Conservation (phyloP, 2,329 filamentous ascomycete species). For the Cladosporium sp. region DNA sequence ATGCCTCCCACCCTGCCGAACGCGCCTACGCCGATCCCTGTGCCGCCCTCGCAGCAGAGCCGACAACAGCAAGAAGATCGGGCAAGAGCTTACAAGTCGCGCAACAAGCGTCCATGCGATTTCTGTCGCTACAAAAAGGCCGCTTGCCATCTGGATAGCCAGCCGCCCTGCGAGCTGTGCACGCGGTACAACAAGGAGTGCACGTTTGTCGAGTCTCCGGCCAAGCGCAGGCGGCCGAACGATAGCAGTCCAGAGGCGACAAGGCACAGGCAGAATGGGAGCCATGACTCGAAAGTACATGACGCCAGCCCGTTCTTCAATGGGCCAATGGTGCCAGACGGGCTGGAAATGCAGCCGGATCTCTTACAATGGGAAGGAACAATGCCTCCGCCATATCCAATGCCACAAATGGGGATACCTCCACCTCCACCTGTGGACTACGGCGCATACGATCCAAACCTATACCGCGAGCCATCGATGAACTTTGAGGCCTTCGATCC, state of each 20-base stretch:
- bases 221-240: slow-evolving; percentile 36
- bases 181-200: slow-evolving; percentile 45
- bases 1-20: slow-evolving; percentile 25
- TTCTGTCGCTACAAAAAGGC: slow-evolving; percentile 49
- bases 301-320: slow-evolving; percentile 9
- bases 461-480: slow-evolving; percentile 31
- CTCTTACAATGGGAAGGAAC: slow-evolving; percentile 32
- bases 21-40: slow-evolving; percentile 17
- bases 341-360: slow-evolving; percentile 31
- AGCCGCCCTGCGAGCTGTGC: slow-evolving; percentile 47
- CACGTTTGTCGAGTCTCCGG: slow-evolving; percentile 46
- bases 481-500: slow-evolving; percentile 32
- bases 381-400: slow-evolving; percentile 30
- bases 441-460: slow-evolving; percentile 30
- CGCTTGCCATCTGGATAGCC: slow-evolving; percentile 45
- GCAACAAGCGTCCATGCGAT: slow-evolving; percentile 47
- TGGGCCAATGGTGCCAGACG: slow-evolving; percentile 14
- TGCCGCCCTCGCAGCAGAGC: slow-evolving; percentile 4
- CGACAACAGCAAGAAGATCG: slow-evolving; percentile 28
- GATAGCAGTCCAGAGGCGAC: slow-evolving; percentile 22
- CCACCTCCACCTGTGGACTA: slow-evolving; percentile 26
- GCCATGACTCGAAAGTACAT: slow-evolving; percentile 9
- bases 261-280: slow-evolving; percentile 8
- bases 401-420: slow-evolving; percentile 28
- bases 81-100: slow-evolving; percentile 39